Evolutionary conservation across 805 yeast genomes (phyloP).

Genomic region (Lipomyces yamadae): DNA sequence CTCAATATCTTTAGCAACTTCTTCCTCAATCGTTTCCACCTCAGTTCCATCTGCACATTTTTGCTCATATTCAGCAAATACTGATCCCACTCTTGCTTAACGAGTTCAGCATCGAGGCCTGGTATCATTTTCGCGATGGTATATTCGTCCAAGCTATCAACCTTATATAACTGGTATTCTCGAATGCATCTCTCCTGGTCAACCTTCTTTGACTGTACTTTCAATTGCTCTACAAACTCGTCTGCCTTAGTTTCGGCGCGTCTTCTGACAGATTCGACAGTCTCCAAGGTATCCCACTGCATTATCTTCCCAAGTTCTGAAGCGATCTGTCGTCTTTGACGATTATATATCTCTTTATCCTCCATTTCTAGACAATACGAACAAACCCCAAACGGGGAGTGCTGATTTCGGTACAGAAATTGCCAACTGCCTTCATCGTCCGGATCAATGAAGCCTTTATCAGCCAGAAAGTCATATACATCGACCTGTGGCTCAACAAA

Average conservation of each 20-base stretch:
- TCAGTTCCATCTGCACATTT: conserved; percentile 10
- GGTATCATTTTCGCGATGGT: conserved; percentile 13
- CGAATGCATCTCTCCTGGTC: conserved; percentile 8
- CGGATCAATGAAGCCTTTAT: conserved; percentile 7
- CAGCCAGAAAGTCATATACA: conserved; percentile 1
- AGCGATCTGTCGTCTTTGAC: conserved; percentile 14
- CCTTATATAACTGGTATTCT: conserved; percentile 7
- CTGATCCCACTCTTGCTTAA: conserved; percentile 20
- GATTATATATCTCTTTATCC: conserved; percentile 7
- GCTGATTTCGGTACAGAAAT: conserved; percentile 18
- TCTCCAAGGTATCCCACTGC: conserved; percentile 16
- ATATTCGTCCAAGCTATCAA: conserved; percentile 15
- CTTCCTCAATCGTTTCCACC: conserved; percentile 3
- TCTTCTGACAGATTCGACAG: conserved; percentile 5
- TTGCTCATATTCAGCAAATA: conserved; percentile 8
- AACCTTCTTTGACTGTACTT: not conserved
- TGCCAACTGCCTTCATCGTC: conserved; percentile 14
- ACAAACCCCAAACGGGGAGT: conserved; percentile 16
- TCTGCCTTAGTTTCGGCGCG: conserved; percentile 19
- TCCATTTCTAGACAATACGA: conserved; percentile 24
- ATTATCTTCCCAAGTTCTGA: conserved; percentile 16
- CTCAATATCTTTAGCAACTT: not conserved
- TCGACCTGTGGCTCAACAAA: conserved; percentile 2
- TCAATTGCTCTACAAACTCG: conserved; percentile 18
- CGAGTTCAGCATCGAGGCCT: conserved; percentile 14